Percentiles rank a stretch among this genome's conserved stretches.
These are phyloP conservation scores for Sarcomyxa edulis DNA, from an alignment of 768 basidiomycete species.

Conservation along the genomic window DNA sequence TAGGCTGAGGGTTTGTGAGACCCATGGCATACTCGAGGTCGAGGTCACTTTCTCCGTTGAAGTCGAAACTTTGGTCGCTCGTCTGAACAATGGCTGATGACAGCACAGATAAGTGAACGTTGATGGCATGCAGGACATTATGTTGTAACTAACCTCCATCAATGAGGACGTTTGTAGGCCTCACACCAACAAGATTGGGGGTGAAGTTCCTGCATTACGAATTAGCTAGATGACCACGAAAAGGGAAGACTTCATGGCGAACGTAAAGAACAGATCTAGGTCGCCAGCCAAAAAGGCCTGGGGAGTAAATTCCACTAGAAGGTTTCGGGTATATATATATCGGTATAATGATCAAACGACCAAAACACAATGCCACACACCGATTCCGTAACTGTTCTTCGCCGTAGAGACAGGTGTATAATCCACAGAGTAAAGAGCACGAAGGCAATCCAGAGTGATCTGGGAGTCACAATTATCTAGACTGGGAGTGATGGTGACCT, in stretches of 20 bases:
- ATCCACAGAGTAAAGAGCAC: conserved; percentile 27
- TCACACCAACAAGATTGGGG: conserved; percentile 28
- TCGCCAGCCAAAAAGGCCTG: conserved; percentile 36
- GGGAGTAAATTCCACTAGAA: conserved; percentile 37
- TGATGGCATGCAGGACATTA: neutral
- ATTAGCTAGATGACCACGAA: no score
- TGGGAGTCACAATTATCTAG: conserved; percentile 15
- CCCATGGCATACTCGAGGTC: conserved; percentile 43
- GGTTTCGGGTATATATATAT: neutral
- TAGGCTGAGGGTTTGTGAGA: conserved; percentile 24
- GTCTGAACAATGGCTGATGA: conserved; percentile 13
- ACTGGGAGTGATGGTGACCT: conserved; percentile 1
- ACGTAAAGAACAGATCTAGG: conserved; percentile 36
- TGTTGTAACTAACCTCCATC: conserved; percentile 32
- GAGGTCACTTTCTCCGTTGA: conserved; percentile 33
- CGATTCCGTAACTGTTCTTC: conserved; percentile 26
- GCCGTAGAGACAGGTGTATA: conserved; percentile 20
- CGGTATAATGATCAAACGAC: conserved; percentile 1
- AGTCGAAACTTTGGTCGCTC: conserved; percentile 16
- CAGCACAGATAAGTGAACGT: neutral
- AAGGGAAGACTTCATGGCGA: no score
- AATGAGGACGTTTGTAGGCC: conserved; percentile 36
- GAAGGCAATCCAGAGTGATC: conserved; percentile 24
- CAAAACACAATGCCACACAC: conserved; percentile 7
- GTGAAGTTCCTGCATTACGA: conserved; percentile 39